phyloP scores from a whole-genome alignment of 306 rosid species.

The Lathyrus tuberosus region DNA sequence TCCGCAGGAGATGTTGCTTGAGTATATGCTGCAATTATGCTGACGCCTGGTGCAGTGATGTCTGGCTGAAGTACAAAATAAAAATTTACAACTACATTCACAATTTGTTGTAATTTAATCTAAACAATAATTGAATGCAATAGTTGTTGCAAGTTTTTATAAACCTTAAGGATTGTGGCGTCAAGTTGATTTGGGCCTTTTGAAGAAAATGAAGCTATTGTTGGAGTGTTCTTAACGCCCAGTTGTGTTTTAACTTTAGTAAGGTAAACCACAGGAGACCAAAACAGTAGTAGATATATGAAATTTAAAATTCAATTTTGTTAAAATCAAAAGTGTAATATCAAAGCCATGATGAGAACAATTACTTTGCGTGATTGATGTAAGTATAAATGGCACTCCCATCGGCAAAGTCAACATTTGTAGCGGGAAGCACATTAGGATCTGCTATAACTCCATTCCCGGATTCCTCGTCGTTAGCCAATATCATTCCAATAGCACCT shows the following conservation, averaged over 20 bases:
- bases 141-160: not conserved
- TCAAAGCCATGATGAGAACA: not conserved
- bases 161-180: constrained; percentile 63
- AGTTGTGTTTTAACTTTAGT: constrained; percentile 45
- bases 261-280: constrained; percentile 58
- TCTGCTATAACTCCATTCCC: constrained; percentile 38
- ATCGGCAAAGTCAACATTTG: constrained; percentile 44
- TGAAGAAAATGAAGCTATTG: constrained; percentile 72
- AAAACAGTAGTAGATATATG: not conserved
- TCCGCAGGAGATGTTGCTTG: constrained; percentile 3
- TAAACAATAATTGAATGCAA: not conserved
- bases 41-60: constrained; percentile 61
- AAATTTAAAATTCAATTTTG: not conserved
- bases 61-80: constrained; percentile 43
- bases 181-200: constrained; percentile 65
- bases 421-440: constrained; percentile 56
- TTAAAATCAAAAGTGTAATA: not conserved
- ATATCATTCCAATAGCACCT: constrained; percentile 75
- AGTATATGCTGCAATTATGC: constrained; percentile 48
- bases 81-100: not conserved
- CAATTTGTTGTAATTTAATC: not conserved
- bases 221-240: constrained; percentile 51
- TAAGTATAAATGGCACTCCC: constrained; percentile 46
- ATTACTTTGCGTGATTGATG: constrained; percentile 55
- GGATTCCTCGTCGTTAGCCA: constrained; percentile 26